These are phyloP conservation scores for Fraxinus baroniana DNA, from an alignment of 305 asterid species.

Conservation along the genomic window DNA sequence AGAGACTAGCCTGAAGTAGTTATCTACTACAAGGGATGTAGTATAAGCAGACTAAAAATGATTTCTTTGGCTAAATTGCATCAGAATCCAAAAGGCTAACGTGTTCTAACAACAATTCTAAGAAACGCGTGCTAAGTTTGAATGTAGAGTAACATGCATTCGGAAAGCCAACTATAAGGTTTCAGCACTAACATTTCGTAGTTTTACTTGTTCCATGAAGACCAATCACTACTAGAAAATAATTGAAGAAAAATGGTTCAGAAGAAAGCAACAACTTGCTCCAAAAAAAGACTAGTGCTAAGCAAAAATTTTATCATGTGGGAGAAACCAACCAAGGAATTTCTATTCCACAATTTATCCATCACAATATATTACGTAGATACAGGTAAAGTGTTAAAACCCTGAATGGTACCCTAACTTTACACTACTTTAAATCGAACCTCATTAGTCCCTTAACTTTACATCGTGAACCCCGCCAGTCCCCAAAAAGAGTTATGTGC, in stretches of 20 bases:
- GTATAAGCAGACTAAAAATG: neutral
- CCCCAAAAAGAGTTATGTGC: neutral
- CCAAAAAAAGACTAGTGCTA: neutral
- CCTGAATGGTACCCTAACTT: neutral
- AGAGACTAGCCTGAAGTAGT: neutral
- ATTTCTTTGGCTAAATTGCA: neutral
- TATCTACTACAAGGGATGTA: neutral
- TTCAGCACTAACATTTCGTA: neutral
- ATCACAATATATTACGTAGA: neutral
- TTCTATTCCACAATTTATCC: neutral
- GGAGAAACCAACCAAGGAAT: neutral
- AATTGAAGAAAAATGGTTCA: neutral
- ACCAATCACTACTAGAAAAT: neutral
- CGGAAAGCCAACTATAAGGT: neutral
- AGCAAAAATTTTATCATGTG: neutral
- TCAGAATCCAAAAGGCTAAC: neutral
- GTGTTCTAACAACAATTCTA: neutral
- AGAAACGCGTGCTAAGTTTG: neutral
- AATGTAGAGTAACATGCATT: neutral
- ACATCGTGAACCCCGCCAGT: neutral
- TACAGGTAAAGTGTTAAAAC: neutral
- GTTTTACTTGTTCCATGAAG: neutral
- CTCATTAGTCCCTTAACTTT: neutral
- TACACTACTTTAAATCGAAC: neutral
- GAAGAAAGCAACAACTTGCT: conserved; percentile 1